Base-by-base conservation (phyloP, 83 land plant genomes). In the Larix sibirica region DNA sequence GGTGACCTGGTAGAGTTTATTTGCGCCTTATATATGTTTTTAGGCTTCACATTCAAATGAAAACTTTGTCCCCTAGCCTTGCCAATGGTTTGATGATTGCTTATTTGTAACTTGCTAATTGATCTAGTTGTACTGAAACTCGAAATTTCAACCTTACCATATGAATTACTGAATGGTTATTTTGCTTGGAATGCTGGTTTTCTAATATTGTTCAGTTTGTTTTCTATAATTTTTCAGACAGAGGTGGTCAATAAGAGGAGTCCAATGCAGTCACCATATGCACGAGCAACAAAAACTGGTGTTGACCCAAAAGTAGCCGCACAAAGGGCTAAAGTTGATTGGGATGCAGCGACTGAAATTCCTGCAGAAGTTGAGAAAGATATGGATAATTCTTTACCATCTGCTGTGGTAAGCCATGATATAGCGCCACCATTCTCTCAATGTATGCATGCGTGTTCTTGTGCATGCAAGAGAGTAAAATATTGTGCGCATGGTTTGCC, bases 311-410 rank as follows among this genome's bases (percentile, higher is more conserved):
- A 62, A 83, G 81, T 85, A 69, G 96, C 94, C 69, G 97, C 99
- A 1, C 90, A 88, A 87, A 88, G 95, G 79, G 91, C 94, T 6
- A 93, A 92, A 36, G 80, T 95, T 42, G 99, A 97, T 67, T 97
- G 97, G 97, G 97, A 97, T 81, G 63, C 95, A 17, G 97, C 99
- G 75, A 96, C 97, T 61, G 97, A 97, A 83, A 95, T 97, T 85
- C 84, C 84, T 9, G 85, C 90, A 13, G 86, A 84, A 23, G 94
- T 87, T 36, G 89, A 50, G 20, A 47, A 47, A 47, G 92, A 94
- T 26, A 92, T 86, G 0, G 36, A 86, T 36, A 90, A 87, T 75
- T 50, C 79, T 56, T 90, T 93, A 42, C 97, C 97, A 16, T 83
- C 96, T 31, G 95, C 84, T 23, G 94, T 97, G 94, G 99, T 96